Percentiles rank a stretch among this genome's conserved stretches.
Conservation (phyloP, 1,284 basidiomycete genomes). For the Butyriboletus appendiculatus region DNA sequence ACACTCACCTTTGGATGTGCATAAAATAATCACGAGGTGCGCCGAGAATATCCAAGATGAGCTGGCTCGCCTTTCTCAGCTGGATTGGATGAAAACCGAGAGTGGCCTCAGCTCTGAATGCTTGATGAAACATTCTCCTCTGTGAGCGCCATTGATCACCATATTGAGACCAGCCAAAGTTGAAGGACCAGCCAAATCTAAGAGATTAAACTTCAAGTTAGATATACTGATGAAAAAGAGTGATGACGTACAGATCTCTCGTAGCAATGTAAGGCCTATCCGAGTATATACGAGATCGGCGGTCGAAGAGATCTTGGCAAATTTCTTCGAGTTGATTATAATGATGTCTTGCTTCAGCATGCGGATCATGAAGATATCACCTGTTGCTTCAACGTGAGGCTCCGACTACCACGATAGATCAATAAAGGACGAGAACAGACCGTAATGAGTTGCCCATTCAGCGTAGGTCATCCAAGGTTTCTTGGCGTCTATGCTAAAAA, state of each 20-base stretch:
- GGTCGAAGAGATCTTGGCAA: conserved; percentile 28
- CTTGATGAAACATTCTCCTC: conserved; percentile 30
- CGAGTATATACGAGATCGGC: conserved; percentile 27
- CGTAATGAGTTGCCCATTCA: conserved; percentile 21
- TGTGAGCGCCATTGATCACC: conserved; percentile 26
- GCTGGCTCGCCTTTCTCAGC: conserved; percentile 21
- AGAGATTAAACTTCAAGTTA: background rate
- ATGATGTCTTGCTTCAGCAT: conserved; percentile 27
- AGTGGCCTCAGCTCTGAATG: conserved; percentile 25
- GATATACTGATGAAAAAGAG: background rate
- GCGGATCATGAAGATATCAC: conserved; percentile 23
- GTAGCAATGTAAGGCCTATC: conserved; percentile 29
- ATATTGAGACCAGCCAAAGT: conserved; percentile 21
- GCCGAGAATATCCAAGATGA: conserved; percentile 20
- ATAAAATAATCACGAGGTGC: conserved; percentile 14
- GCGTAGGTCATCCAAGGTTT: conserved; percentile 26
- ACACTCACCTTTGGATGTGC: conserved; percentile 22
- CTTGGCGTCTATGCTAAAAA: conserved; percentile 20
- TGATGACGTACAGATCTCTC: conserved; percentile 17
- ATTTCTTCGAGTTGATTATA: conserved; percentile 23
- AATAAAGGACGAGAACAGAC: conserved; percentile 2
- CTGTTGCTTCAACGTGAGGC: conserved; percentile 9
- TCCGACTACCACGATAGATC: background rate
- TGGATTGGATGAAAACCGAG: conserved; percentile 20
- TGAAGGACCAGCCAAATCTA: conserved; percentile 30